Evolutionary conservation across 345 rosid species (phyloP), one percentile per base, ranked within the genome.

Genomic region (Physaria fendleri): DNA sequence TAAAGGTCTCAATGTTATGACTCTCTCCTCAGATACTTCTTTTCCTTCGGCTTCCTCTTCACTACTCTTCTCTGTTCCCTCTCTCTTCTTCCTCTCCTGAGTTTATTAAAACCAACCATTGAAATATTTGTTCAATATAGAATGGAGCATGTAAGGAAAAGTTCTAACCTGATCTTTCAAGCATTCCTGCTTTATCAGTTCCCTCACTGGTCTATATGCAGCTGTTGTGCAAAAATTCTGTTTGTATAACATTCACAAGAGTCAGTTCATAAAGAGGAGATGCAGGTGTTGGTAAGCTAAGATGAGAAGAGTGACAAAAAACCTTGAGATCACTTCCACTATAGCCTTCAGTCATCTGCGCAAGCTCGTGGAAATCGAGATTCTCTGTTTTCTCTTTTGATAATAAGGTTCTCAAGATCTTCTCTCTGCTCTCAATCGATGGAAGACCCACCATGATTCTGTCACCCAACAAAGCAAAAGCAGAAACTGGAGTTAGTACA

Each of bases 291-390:
- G 2, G 5, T 38, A 40, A 39, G 40, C 20, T 0, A 17, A 55
- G 37, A 15, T 61, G 64, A 24, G 47, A 69, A 7, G 4, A 10
- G 41, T 57, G 59, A 48, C 76, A 71, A 77, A 90, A 71, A 77
- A 90, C 99, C 99, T 90, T 94, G 45, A 94, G 97, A 64, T 94
- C 99, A 78, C 99, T 90, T 68, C 97, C 97, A 56, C 79, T 85
- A 30, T 79, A 94, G 37, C 99, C 99, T 68, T 90, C 97, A 21
- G 99, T 87, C 84, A 87, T 82, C 50, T 76, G 49, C 10, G 93
- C 97, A 68, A 94, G 95, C 77, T 90, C 99, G 37, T 82, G 85
- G 49, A 77, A 90, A 67, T 94, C 90, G 2, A 90, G 77, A 62
- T 78, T 80, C 66, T 73, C 97, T 6, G 80, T 83, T 69, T 77